Evolutionary conservation across 768 basidiomycete species (phyloP).

Genomic region (Psilocybe azurescens): DNA sequence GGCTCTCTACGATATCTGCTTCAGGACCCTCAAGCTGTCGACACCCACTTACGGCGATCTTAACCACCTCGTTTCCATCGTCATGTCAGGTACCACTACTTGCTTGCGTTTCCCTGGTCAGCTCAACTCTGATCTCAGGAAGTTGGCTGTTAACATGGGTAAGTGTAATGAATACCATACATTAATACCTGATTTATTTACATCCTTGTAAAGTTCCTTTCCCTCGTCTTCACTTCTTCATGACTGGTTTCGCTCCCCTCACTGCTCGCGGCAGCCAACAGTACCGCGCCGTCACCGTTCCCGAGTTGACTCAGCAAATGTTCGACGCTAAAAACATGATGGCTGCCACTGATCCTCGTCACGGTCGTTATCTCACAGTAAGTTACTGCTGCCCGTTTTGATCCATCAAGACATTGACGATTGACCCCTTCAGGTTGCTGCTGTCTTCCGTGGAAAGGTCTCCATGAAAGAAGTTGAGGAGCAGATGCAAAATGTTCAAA

Average conservation of each 20-base stretch:
- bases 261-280: conserved; percentile 94
- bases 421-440: conserved; percentile 64
- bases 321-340: conserved; percentile 99
- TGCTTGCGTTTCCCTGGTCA: conserved; percentile 99
- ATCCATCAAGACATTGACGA: background rate
- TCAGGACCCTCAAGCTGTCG: conserved; percentile 95
- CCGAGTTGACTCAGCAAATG: conserved; percentile 99
- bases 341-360: conserved; percentile 96
- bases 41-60: conserved; percentile 97
- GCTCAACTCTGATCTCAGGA: conserved; percentile 97
- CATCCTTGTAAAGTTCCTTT: conserved; percentile 74
- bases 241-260: conserved; percentile 94
- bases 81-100: conserved; percentile 99
- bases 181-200: conserved; percentile 1
- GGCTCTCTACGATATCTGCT: conserved; percentile 98
- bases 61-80: conserved; percentile 96
- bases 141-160: conserved; percentile 99
- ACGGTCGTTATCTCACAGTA: conserved; percentile 97
- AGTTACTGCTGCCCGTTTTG: conserved; percentile 22
- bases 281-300: conserved; percentile 96
- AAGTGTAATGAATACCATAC: conserved; percentile 29
- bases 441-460: conserved; percentile 98
- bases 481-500: conserved; percentile 97
- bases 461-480: conserved; percentile 99
- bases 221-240: conserved; percentile 99